phyloP scores from a whole-genome alignment of 2,329 filamentous ascomycete genomes.

The Phyllosticta citriasiana region DNA sequence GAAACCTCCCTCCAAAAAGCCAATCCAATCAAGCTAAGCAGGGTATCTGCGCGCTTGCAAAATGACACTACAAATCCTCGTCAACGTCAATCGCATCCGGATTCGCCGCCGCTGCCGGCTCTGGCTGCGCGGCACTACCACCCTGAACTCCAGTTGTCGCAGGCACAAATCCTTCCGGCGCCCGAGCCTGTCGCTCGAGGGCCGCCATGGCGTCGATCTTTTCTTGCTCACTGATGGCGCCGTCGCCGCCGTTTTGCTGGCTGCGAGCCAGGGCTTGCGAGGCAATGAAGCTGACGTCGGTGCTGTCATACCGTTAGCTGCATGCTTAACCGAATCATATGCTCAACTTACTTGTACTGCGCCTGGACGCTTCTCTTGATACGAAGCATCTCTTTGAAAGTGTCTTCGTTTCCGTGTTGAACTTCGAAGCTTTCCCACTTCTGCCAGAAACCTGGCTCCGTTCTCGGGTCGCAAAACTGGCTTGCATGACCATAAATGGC shows the following conservation, averaged over 20 bases:
- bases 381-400: constrained; percentile 97
- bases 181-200: constrained; percentile 77
- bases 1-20: not conserved
- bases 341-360: constrained; percentile 67
- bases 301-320: constrained; percentile 41
- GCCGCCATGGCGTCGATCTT: constrained; percentile 77
- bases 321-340: not conserved
- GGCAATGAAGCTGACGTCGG: constrained; percentile 96
- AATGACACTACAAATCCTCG: constrained; percentile 27
- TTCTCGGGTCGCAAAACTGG: constrained; percentile 93
- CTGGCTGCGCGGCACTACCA: constrained; percentile 25
- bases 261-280: constrained; percentile 83
- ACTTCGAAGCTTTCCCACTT: constrained; percentile 98
- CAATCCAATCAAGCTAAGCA: constrained; percentile 6
- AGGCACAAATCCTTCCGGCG: constrained; percentile 83
- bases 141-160: constrained; percentile 65
- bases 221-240: constrained; percentile 34
- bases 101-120: constrained; percentile 48
- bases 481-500: constrained; percentile 95
- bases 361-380: constrained; percentile 97
- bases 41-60: constrained; percentile 6
- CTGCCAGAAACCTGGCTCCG: constrained; percentile 81
- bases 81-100: constrained; percentile 81
- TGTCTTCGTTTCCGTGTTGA: constrained; percentile 96
- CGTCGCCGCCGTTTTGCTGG: constrained; percentile 46